Evolutionary conservation across 2,329 filamentous ascomycete species (phyloP).

Genomic region (Stachybotrys chlorohalonatus): DNA sequence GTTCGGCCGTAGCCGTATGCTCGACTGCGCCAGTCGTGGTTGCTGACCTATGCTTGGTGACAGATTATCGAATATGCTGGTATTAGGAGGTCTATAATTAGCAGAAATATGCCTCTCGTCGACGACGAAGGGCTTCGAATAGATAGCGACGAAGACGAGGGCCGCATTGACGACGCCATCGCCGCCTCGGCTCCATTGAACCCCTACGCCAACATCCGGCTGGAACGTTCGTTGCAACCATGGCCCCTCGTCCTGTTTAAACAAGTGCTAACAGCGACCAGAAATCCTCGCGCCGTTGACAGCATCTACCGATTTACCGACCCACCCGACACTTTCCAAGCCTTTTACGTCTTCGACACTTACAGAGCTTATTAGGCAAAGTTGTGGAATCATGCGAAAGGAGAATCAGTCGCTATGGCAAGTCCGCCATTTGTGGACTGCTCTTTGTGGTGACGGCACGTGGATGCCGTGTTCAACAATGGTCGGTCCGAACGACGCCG

Average conservation of each 20-base stretch:
- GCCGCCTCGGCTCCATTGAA: constrained; percentile 60
- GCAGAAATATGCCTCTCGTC: constrained; percentile 61
- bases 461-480: constrained; percentile 55
- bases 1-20: constrained; percentile 37
- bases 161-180: constrained; percentile 50
- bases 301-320: constrained; percentile 62
- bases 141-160: constrained; percentile 63
- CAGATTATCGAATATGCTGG: constrained; percentile 68
- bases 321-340: constrained; percentile 64
- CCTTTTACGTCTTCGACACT: constrained; percentile 68
- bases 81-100: constrained; percentile 62
- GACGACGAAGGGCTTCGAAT: constrained; percentile 74
- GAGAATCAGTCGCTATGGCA: constrained; percentile 66
- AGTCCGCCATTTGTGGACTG: constrained; percentile 64
- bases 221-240: constrained; percentile 3
- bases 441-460: constrained; percentile 65
- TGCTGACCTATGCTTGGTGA: constrained; percentile 11
- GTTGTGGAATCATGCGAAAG: constrained; percentile 61
- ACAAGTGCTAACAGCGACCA: constrained; percentile 19
- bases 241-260: constrained; percentile 14
- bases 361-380: constrained; percentile 60
- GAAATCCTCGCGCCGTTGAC: constrained; percentile 69
- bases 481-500: constrained; percentile 45
- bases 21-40: constrained; percentile 65
- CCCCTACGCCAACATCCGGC: constrained; percentile 51